Evolutionary conservation across 352 stramenopile genomes (phyloP).

Genomic region (Globisporangium abappressorium): DNA sequence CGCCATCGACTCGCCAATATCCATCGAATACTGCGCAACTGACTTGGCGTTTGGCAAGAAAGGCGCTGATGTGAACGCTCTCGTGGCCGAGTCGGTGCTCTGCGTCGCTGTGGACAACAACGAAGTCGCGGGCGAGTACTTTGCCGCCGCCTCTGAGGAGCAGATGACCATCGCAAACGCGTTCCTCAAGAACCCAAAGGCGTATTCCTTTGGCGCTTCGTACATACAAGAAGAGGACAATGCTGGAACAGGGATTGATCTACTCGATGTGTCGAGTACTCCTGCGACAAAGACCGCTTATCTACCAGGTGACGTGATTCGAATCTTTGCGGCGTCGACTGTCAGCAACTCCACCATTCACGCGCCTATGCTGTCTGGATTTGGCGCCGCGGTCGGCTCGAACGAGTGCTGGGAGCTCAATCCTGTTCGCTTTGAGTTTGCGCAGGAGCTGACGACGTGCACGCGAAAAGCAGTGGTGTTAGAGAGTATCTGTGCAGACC

Average conservation of each 20-base stretch:
- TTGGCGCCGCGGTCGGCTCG: constrained; percentile 16
- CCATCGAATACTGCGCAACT: constrained; percentile 43
- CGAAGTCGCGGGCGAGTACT: constrained; percentile 39
- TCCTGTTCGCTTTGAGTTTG: constrained; percentile 26
- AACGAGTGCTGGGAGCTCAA: constrained; percentile 27
- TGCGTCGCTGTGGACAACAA: constrained; percentile 53
- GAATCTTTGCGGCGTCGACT: constrained; percentile 22
- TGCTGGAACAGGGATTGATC: background rate
- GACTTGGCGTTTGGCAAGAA: constrained; percentile 30
- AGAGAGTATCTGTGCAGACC: constrained; percentile 10
- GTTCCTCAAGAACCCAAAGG: constrained; percentile 40
- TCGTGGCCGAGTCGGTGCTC: constrained; percentile 44
- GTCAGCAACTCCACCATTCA: constrained; percentile 5
- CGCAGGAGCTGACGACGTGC: constrained; percentile 15
- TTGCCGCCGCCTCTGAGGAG: constrained; percentile 23
- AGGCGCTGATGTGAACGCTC: constrained; percentile 24
- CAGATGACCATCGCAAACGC: constrained; percentile 31
- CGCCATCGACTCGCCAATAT: background rate
- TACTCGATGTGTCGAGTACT: background rate
- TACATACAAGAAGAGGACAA: background rate
- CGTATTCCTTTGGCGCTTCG: constrained; percentile 22
- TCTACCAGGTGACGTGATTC: constrained; percentile 30
- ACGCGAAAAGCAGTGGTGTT: constrained; percentile 14
- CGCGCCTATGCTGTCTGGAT: constrained; percentile 24
- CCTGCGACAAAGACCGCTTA: constrained; percentile 15